These are phyloP conservation scores for Puccinia coronata DNA, from an alignment of 1,284 basidiomycete species.

Conservation along the genomic window DNA sequence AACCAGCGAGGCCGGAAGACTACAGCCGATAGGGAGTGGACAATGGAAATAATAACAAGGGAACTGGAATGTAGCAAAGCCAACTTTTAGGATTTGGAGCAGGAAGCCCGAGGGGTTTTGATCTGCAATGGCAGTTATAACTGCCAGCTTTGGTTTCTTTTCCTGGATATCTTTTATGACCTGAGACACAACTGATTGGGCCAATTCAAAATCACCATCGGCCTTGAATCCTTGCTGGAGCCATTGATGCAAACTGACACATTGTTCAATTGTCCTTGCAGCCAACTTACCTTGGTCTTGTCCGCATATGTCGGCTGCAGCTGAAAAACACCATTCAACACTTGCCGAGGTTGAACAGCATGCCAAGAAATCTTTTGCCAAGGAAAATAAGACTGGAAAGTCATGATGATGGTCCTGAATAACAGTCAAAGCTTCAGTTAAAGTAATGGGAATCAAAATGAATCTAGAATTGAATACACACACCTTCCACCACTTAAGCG, in stretches of 20 bases:
- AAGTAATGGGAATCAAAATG: too few relatives aligned
- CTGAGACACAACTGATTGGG: background rate
- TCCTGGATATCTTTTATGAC: background rate
- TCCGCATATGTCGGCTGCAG: background rate
- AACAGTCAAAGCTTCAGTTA: too few relatives aligned
- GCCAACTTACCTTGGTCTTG: background rate
- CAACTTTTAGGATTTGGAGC: too few relatives aligned
- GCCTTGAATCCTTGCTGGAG: too few relatives aligned
- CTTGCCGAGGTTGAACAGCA: conserved; percentile 1
- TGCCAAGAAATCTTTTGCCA: background rate
- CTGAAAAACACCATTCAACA: background rate
- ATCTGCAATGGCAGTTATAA: background rate
- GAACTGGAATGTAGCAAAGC: too few relatives aligned
- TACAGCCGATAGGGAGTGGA: too few relatives aligned
- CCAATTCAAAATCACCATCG: too few relatives aligned
- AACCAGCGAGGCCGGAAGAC: too few relatives aligned
- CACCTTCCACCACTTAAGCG: conserved; percentile 23
- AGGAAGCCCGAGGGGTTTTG: too few relatives aligned
- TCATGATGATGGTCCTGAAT: conserved; percentile 5
- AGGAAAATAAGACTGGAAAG: background rate
- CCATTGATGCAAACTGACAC: too few relatives aligned
- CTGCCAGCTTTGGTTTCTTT: background rate
- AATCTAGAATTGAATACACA: background rate
- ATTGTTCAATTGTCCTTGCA: too few relatives aligned
- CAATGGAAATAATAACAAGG: too few relatives aligned